A percentile compares a stretch with the other conserved stretches of the same genome.
Conservation (phyloP, 2,329 filamentous ascomycete species). For the Nothophoma quercina region DNA sequence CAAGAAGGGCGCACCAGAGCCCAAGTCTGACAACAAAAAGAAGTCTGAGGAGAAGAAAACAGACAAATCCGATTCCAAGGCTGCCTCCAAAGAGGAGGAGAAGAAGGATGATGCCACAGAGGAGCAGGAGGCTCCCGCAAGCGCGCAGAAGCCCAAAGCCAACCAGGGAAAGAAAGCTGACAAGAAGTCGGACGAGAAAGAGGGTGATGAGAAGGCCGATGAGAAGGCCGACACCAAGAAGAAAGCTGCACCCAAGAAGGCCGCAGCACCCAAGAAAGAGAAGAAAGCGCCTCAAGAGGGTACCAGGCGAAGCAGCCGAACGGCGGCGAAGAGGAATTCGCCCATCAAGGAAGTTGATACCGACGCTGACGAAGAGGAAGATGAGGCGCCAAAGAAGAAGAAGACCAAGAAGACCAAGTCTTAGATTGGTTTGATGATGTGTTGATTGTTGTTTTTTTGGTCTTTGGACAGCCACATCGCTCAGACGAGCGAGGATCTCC, state of each 20-base stretch:
- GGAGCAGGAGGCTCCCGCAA: constrained; percentile 24
- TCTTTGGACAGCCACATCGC: background rate
- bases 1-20: constrained; percentile 51
- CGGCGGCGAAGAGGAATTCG: constrained; percentile 30
- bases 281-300: constrained; percentile 31
- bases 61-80: constrained; percentile 36
- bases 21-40: constrained; percentile 39
- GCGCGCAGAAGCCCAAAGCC: constrained; percentile 33
- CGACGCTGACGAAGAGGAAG: constrained; percentile 24
- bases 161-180: constrained; percentile 30
- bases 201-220: constrained; percentile 23
- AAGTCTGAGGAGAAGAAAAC: constrained; percentile 24
- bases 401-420: constrained; percentile 26
- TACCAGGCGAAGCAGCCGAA: constrained; percentile 29
- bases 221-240: constrained; percentile 28
- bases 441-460: background rate
- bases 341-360: constrained; percentile 25
- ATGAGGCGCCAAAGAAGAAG: constrained; percentile 29
- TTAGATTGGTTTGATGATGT: background rate
- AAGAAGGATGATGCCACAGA: constrained; percentile 19
- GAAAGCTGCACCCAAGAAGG: constrained; percentile 30
- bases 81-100: constrained; percentile 27
- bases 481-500: background rate
- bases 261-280: constrained; percentile 18
- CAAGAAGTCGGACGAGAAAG: constrained; percentile 20